Evolutionary conservation across 768 basidiomycete species (phyloP).

Genomic region (Suillus cothurnatus): DNA sequence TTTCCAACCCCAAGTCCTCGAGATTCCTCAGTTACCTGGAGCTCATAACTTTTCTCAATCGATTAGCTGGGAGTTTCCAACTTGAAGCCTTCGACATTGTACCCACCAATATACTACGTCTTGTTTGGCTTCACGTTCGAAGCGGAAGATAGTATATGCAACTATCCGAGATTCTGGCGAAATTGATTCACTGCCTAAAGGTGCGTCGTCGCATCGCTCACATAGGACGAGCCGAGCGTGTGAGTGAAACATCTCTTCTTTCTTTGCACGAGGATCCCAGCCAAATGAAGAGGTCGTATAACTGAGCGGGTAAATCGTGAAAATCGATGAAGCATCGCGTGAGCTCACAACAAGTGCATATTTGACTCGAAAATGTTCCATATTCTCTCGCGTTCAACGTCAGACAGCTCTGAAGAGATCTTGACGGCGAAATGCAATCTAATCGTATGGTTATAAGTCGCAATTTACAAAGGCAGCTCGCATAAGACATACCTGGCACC

Average conservation of each 20-base stretch:
- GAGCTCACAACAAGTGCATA: conserved; percentile 49
- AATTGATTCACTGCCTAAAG: conserved; percentile 15
- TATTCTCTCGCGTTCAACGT: conserved; percentile 42
- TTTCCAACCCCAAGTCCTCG: conserved; percentile 63
- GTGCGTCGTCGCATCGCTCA: conserved; percentile 9
- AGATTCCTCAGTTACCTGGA: conserved; percentile 54
- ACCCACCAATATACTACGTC: conserved; percentile 72
- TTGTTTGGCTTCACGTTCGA: conserved; percentile 65
- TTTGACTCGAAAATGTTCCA: conserved; percentile 58
- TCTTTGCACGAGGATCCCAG: conserved; percentile 62
- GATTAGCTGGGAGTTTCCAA: neutral
- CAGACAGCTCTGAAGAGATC: conserved; percentile 35
- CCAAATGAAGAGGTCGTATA: conserved; percentile 62
- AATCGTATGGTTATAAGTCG: neutral
- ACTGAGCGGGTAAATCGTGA: conserved; percentile 35
- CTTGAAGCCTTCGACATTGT: neutral
- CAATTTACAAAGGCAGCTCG: neutral
- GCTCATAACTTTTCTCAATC: conserved; percentile 61
- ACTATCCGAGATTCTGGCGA: conserved; percentile 26
- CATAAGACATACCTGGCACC: conserved; percentile 20
- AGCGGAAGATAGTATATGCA: conserved; percentile 66
- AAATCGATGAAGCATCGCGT: neutral
- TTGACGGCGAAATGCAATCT: conserved; percentile 29
- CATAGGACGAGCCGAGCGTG: conserved; percentile 64
- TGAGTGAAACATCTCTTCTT: conserved; percentile 58